phyloP scores from a whole-genome alignment of 805 yeast species.

The Lipomyces japonicus region DNA sequence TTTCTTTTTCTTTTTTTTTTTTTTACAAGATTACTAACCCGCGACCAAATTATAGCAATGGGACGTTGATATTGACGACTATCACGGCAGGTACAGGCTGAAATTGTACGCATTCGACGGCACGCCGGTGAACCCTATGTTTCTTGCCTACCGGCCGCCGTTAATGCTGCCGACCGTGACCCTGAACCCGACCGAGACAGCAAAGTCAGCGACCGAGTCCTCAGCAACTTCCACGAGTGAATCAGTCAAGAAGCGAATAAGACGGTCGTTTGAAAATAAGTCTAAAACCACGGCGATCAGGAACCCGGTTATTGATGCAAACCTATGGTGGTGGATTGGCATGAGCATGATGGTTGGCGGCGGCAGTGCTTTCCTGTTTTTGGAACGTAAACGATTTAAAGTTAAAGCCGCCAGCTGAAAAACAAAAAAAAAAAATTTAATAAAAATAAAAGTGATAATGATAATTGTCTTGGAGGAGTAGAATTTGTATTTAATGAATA shows the following conservation, averaged over 20 bases:
- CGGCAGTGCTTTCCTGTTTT: constrained; percentile 35
- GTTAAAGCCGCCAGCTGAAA: neutral
- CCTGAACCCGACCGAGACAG: constrained; percentile 70
- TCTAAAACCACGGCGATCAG: constrained; percentile 32
- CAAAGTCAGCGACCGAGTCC: constrained; percentile 35
- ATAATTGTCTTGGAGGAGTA: no score
- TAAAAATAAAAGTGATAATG: neutral
- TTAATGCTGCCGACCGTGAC: constrained; percentile 93
- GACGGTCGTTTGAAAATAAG: constrained; percentile 28
- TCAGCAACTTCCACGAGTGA: constrained; percentile 25
- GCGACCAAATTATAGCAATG: constrained; percentile 9
- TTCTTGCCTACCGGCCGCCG: constrained; percentile 89
- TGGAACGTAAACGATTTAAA: constrained; percentile 8
- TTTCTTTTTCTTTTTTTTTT: neutral
- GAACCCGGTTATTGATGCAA: constrained; percentile 32
- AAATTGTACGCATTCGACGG: constrained; percentile 72
- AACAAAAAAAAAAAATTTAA: no score
- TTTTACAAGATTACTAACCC: neutral
- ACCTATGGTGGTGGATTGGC: constrained; percentile 42
- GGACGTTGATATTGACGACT: constrained; percentile 61
- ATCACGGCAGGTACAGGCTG: constrained; percentile 78
- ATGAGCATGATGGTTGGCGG: constrained; percentile 39
- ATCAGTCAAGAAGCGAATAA: constrained; percentile 1
- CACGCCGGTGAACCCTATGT: constrained; percentile 75
- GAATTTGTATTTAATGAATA: no score